Evolutionary conservation across 495 filamentous ascomycete genomes (phyloP).

Genomic region (Aspergillus cavernicola): DNA sequence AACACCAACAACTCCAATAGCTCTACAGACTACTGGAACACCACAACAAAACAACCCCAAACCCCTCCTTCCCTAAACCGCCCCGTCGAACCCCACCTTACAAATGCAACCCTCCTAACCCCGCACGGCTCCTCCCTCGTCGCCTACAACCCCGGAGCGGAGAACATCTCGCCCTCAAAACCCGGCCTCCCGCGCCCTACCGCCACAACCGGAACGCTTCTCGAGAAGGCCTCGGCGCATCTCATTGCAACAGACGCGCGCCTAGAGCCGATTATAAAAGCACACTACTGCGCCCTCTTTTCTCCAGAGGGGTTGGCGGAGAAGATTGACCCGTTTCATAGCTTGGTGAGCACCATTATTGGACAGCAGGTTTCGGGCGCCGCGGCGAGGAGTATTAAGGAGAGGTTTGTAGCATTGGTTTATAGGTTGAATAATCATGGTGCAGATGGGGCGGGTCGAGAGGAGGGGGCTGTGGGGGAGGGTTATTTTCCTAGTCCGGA

Average conservation of each 20-base stretch:
- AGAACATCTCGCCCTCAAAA: slow-evolving; percentile 58
- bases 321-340: slow-evolving; percentile 81
- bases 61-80: slow-evolving; percentile 48
- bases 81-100: slow-evolving; percentile 59
- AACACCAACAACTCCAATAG: no score
- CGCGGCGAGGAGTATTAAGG: slow-evolving; percentile 82
- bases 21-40: background rate
- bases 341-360: slow-evolving; percentile 80
- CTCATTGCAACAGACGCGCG: slow-evolving; percentile 72
- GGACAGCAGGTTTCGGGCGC: slow-evolving; percentile 94
- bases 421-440: slow-evolving; percentile 23
- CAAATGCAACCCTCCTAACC: slow-evolving; percentile 76
- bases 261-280: slow-evolving; percentile 67
- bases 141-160: slow-evolving; percentile 45
- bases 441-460: background rate
- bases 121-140: slow-evolving; percentile 70
- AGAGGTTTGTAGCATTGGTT: slow-evolving; percentile 81
- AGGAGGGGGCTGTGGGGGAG: slow-evolving; percentile 14
- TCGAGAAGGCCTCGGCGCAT: slow-evolving; percentile 75
- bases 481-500: slow-evolving; percentile 71
- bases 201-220: slow-evolving; percentile 67
- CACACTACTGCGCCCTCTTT: slow-evolving; percentile 74
- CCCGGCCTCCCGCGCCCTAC: slow-evolving; percentile 42
- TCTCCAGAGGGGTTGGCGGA: slow-evolving; percentile 78
- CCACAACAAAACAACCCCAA: slow-evolving; percentile 20